Percentiles rank a stretch among this genome's conserved stretches.
These are phyloP conservation scores for Blastocystis sp. DNA, from an alignment of 352 stramenopile species.

Conservation along the genomic window DNA sequence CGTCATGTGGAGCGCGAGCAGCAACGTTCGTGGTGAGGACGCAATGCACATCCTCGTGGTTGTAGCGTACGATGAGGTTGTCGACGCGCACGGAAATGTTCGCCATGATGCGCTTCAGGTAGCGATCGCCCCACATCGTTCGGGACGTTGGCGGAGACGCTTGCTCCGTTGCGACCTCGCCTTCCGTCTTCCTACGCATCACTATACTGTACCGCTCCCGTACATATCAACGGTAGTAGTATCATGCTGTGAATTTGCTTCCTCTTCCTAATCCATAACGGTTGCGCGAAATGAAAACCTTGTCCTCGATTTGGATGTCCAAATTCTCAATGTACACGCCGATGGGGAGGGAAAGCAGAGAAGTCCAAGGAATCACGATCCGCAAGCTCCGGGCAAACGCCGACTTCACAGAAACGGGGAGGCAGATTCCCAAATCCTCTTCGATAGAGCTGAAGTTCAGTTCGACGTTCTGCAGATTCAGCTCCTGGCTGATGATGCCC, in stretches of 20 bases:
- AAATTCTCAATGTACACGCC: conserved; percentile 68
- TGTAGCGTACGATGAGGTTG: conserved; percentile 64
- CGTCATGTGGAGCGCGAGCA: neutral
- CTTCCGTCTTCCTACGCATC: neutral
- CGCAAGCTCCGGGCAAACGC: conserved; percentile 65
- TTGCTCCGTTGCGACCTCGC: neutral
- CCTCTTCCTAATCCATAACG: neutral
- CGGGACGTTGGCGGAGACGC: neutral
- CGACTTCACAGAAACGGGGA: conserved; percentile 60
- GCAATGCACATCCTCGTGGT: conserved; percentile 34
- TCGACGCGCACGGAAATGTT: conserved; percentile 58
- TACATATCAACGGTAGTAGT: neutral
- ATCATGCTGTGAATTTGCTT: neutral
- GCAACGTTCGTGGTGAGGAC: conserved; percentile 41
- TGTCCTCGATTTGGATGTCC: conserved; percentile 57
- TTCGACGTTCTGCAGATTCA: conserved; percentile 70
- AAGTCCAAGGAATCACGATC: conserved; percentile 70
- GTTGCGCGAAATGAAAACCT: neutral
- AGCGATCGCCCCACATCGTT: conserved; percentile 52
- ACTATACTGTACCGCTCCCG: neutral
- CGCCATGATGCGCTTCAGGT: conserved; percentile 60
- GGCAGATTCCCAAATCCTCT: conserved; percentile 36
- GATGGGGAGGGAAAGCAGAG: conserved; percentile 61
- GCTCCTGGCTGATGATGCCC: conserved; percentile 65
- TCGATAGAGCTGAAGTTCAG: conserved; percentile 61